Evolutionary conservation across 2,329 filamentous ascomycete species (phyloP).

Genomic region (Leptosphaerulina australis): DNA sequence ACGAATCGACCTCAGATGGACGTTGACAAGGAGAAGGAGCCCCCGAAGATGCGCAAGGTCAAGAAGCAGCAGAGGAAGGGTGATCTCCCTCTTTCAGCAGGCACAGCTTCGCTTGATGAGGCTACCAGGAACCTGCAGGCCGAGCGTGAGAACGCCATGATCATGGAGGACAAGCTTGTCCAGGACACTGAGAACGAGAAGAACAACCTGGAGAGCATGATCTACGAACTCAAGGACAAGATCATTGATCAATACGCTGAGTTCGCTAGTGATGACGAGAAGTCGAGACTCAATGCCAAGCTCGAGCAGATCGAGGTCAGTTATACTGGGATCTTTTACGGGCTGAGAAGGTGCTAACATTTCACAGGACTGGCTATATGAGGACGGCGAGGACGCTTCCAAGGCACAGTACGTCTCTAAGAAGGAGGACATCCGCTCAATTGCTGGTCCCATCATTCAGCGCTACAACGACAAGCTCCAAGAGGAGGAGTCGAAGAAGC

Average conservation of each 20-base stretch:
- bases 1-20: slow-evolving; percentile 47
- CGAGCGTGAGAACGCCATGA: slow-evolving; percentile 89
- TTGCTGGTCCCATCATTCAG: slow-evolving; percentile 90
- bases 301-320: slow-evolving; percentile 85
- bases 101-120: slow-evolving; percentile 79
- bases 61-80: slow-evolving; percentile 99
- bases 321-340: slow-evolving; percentile 2
- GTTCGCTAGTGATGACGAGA: slow-evolving; percentile 90
- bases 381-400: slow-evolving; percentile 91
- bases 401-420: slow-evolving; percentile 95
- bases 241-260: slow-evolving; percentile 89
- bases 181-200: slow-evolving; percentile 99
- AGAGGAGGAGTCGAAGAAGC: slow-evolving; percentile 77
- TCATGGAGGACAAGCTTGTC: slow-evolving; percentile 98
- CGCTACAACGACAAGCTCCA: slow-evolving; percentile 95
- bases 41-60: slow-evolving; percentile 89
- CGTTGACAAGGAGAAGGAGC: slow-evolving; percentile 49
- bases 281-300: slow-evolving; percentile 82
- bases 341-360: slow-evolving; percentile 17
- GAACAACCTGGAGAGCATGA: slow-evolving; percentile 98
- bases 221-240: slow-evolving; percentile 96
- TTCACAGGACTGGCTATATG: slow-evolving; percentile 92
- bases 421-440: slow-evolving; percentile 90
- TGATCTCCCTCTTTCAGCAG: slow-evolving; percentile 84
- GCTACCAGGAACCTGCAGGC: slow-evolving; percentile 67